Conservation (phyloP, 129 eudicot species). For the Tagetes erecta region DNA sequence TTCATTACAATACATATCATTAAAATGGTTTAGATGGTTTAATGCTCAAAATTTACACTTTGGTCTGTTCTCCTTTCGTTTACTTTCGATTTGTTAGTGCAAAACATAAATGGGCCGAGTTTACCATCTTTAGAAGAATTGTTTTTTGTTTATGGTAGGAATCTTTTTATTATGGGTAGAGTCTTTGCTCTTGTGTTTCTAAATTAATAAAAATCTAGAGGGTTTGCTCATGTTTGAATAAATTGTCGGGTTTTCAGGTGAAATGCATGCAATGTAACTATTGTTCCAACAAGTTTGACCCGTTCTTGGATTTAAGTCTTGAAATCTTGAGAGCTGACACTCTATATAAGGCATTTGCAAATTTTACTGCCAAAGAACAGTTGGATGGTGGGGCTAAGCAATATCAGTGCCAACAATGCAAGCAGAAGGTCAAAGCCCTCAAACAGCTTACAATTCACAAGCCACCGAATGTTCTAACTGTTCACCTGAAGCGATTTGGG, state of each 20-base stretch:
- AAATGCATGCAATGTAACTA: constrained; percentile 89
- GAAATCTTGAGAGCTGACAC: constrained; percentile 83
- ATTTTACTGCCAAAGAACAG: constrained; percentile 81
- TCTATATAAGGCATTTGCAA: constrained; percentile 63
- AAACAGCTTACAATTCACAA: constrained; percentile 81
- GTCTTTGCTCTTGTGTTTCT: neutral
- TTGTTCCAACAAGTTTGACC: constrained; percentile 89
- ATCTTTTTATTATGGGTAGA: neutral
- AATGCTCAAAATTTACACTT: neutral
- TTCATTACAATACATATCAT: neutral
- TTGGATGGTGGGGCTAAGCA: constrained; percentile 87
- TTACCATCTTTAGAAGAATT: neutral
- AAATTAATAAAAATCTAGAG: neutral
- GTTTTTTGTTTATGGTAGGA: neutral
- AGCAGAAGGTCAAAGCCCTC: constrained; percentile 85
- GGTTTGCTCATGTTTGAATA: constrained; percentile 13
- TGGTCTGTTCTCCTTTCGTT: neutral
- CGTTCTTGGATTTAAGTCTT: constrained; percentile 90
- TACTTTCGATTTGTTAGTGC: neutral
- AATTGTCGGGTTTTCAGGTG: constrained; percentile 50
- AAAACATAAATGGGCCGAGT: neutral
- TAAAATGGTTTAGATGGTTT: neutral
- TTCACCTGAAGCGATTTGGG: constrained; percentile 90
- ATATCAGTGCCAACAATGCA: constrained; percentile 85
- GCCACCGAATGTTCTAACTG: constrained; percentile 78